Evolutionary conservation across 2,329 filamentous ascomycete species (phyloP), one percentile per base, ranked within the genome.

Genomic region (Aspergillus caelatus): DNA sequence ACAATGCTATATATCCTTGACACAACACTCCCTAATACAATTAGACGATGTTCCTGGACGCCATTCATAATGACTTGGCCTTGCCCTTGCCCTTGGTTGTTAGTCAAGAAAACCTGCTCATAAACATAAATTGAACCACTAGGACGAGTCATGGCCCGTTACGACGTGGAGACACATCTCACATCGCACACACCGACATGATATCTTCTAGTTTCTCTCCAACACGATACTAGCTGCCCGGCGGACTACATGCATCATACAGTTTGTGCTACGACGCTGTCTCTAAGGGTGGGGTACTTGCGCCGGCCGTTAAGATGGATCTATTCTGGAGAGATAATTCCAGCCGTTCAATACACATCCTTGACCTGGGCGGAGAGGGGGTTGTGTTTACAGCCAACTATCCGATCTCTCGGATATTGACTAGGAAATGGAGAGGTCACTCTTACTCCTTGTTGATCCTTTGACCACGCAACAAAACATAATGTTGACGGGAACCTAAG

Each of bases 121-220:
- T 19, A 36, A 23, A n/a, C 19, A 21, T 19, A 28, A 50, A 28
- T 12, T 12, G 21, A 55, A 39, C 10, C 32, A 26, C 11, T n/a
- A 54, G 16, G 48, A 28, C 12, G 19, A 34, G 16, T 10, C n/a
- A 46, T 11, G 30, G 36, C 39, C 30, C 55, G 32, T 54, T 46
- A 23, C 12, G 46, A 12, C 52, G 48, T 46, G 61, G 39, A n/a
- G 39, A 46, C n/a, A 5, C 23, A 21, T 43, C 28, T 43, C 48
- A 55, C 61, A 36, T 21, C 48, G 34, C 32, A 54, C 55, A 62
- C 56, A 58, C 30, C 55, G 55, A 45, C 60, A 58, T 53, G 46
- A 21, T 10, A 34, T 41, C 50, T 21, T 46, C 54, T 39, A 54
- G 46, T 46, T 54, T n/a, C 48, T 43, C 45, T 43, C 36, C 21